phyloP scores from a whole-genome alignment of 352 stramenopile genomes.

The Blastocystis sp. region DNA sequence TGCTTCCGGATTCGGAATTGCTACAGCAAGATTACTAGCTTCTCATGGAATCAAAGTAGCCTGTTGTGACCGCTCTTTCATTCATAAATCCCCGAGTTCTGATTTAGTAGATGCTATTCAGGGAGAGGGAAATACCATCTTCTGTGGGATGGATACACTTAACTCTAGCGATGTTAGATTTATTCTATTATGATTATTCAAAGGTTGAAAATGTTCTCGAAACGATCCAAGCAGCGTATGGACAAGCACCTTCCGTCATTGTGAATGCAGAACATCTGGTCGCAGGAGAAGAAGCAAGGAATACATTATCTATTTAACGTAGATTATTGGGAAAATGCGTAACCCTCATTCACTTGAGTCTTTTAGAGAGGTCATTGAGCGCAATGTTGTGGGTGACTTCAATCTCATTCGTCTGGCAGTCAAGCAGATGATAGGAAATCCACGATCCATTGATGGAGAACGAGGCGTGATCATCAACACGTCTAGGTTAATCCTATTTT shows the following conservation, averaged over 20 bases:
- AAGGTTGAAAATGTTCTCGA: constrained; percentile 10
- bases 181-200: not conserved
- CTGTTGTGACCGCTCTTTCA: constrained; percentile 37
- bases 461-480: constrained; percentile 62
- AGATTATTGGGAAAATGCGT: constrained; percentile 8
- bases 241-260: not conserved
- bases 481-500: not conserved
- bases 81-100: not conserved
- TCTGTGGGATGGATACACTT: constrained; percentile 47
- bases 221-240: constrained; percentile 3
- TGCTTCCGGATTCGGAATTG: constrained; percentile 2
- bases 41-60: constrained; percentile 52
- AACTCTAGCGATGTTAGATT: not conserved
- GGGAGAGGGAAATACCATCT: not conserved
- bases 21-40: not conserved
- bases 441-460: not conserved
- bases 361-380: constrained; percentile 29
- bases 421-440: not conserved
- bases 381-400: constrained; percentile 24
- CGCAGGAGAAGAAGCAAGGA: not conserved
- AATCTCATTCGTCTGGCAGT: constrained; percentile 26
- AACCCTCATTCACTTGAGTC: constrained; percentile 3
- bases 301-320: not conserved
- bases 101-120: not conserved
- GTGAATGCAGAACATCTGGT: constrained; percentile 31